Base-by-base conservation (phyloP, 1,284 basidiomycete species). In the Pyrrhoderma noxium region DNA sequence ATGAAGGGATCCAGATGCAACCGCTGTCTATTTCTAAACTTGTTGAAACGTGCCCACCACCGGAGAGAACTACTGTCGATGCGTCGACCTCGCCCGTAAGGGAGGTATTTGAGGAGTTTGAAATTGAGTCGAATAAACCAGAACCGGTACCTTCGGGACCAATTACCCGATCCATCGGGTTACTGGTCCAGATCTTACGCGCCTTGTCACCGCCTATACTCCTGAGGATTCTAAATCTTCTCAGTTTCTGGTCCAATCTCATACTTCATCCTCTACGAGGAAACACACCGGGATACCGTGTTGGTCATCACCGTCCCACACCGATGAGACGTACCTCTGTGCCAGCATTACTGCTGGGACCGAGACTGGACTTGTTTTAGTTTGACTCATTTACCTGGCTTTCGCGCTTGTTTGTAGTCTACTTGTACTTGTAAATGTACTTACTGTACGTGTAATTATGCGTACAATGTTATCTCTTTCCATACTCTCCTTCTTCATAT, bases 191-290 rank as follows among this genome's bases (percentile, higher is more conserved):
- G 18, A 47, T 51, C 31, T 5, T 51, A 16, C 51, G 43, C 18
- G 50, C 54, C 14, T 25, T 56, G 25, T 45, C 54, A n/a, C 54
- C 54, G 5, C 54, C 54, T 35, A 52, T 56, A 35, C 25, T 56
- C 8, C 43, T 56, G 16, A 51, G 45, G 38, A 23, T 55, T 25
- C 43, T 56, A 8, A 51, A 41, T 21, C 34, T 55, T 27, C 49
- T 54, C 19, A 48, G 42, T 27, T 40, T 55, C 21, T 51, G 53
- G 49, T 34, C 45, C 43, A 9, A 50, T 36, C 25, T 54, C 19
- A 21, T 35, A 8, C 49, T 46, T 21, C 41, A 39, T 18, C 9
- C 42, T 5, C 27, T 31, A 5, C 27, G 27, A n/a, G 36, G 34
- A 27, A 49, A 51, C 8, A 46, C 48, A 7, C 3, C 40, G 38